Base-by-base conservation (phyloP, 139 green algal species). In the Coelastrella sp. region DNA sequence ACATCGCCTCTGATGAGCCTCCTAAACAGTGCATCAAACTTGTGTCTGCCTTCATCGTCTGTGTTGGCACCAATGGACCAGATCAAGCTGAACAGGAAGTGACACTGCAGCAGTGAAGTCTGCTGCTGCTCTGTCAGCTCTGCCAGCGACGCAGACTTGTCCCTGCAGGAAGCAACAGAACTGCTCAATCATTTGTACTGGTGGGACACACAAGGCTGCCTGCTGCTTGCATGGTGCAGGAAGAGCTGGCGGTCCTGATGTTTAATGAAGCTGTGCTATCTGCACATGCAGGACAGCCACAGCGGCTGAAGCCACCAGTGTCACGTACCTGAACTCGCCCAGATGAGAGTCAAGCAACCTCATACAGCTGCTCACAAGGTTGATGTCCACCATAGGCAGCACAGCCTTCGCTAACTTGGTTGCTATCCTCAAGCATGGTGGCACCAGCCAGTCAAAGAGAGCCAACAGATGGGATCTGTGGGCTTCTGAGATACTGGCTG, bases 371-470 rank as follows among this genome's bases (percentile, higher is more conserved):
- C 32, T 60, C 20, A 92, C 94, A 57, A 97, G 76, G 89, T 97
- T 96, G 92, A 95, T 95, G 17, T 96, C 95, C 83, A 95, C 89
- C 86, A 94, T 89, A 3, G 90, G 88, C 58, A 94, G 65, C 75
- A 87, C 79, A 5, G 79, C 11, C 57, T 93, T 91, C 7, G 83
- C 5, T 59, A 93, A 82, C 90, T 96, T 96, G 7, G 92, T 85
- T 7, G 90, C 93, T 23, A 94, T 85, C 60, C 95, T 89, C 82
- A 98, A 91, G 81, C 88, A 92, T 32, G 95, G 94, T 32, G 96
- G 95, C 54, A 97, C 58, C 20, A 97, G 92, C 95, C 95, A 98
- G 90, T 97, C 96, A 78, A 96, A 96, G 14, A 97, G 86, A 13
- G 66, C n/a, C 13, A 86, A 84, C 82, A 97, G 92, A 78, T 94